These are phyloP conservation scores for Trypanosoma boissoni DNA, from an alignment of 208 protist species.

Conservation along the genomic window DNA sequence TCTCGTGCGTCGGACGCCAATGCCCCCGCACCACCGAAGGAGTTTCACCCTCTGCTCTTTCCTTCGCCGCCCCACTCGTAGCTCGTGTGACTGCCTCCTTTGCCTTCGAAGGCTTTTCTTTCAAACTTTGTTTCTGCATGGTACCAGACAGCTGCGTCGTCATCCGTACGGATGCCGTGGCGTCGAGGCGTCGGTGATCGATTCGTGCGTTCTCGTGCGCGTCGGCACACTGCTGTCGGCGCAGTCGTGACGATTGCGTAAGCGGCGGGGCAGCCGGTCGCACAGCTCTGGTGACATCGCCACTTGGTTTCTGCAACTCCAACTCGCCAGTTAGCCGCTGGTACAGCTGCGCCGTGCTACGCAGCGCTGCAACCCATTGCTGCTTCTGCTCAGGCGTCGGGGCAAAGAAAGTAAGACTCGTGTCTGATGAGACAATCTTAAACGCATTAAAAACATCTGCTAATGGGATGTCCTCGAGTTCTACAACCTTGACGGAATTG, in stretches of 20 bases:
- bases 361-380: conserved; percentile 75
- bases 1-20: background rate
- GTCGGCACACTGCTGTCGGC: conserved; percentile 39
- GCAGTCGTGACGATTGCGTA: conserved; percentile 39
- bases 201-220: background rate
- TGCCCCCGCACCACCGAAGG: background rate
- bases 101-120: background rate
- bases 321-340: conserved; percentile 12
- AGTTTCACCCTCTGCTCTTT: background rate
- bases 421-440: conserved; percentile 48
- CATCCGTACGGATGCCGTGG: background rate
- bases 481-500: conserved; percentile 39
- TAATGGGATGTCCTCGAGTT: conserved; percentile 31
- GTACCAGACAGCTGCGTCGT: background rate
- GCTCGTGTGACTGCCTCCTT: background rate
- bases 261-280: conserved; percentile 19
- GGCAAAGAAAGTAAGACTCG: conserved; percentile 60
- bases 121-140: background rate
- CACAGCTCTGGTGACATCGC: background rate
- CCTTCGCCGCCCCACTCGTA: no score
- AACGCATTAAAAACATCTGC: conserved; percentile 41
- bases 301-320: background rate
- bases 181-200: no score
- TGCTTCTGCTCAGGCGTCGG: conserved; percentile 60
- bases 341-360: conserved; percentile 38